A percentile compares a stretch with the other conserved stretches of the same genome.
These are phyloP conservation scores for Penicillium sp. DNA, from an alignment of 2,329 filamentous ascomycete genomes.

Conservation along the genomic window DNA sequence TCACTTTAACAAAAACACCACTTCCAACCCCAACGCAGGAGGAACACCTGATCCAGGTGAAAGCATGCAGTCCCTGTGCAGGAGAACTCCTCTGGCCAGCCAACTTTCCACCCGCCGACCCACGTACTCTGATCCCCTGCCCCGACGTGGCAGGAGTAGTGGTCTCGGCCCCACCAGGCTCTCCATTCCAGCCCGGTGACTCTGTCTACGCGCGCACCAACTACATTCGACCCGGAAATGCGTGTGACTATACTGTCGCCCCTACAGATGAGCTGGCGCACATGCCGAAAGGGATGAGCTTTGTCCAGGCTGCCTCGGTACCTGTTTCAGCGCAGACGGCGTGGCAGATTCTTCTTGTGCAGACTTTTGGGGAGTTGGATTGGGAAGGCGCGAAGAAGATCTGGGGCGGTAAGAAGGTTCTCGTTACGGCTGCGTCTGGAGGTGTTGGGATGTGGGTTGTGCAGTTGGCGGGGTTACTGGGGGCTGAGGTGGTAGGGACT, in stretches of 20 bases:
- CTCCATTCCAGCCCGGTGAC: conserved; percentile 40
- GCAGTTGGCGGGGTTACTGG: conserved; percentile 29
- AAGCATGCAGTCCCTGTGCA: conserved; percentile 42
- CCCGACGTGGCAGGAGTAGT: conserved; percentile 47
- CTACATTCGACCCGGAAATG: conserved; percentile 39
- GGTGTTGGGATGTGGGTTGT: conserved; percentile 48
- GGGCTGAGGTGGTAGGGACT: conserved; percentile 43
- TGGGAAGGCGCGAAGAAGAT: not conserved
- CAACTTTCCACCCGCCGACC: conserved; percentile 25
- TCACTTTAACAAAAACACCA: not conserved
- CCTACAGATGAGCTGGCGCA: conserved; percentile 39
- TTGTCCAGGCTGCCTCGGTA: conserved; percentile 40
- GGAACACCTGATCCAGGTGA: conserved; percentile 45
- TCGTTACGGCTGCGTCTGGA: conserved; percentile 49
- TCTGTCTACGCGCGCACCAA: conserved; percentile 43
- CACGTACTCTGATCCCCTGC: conserved; percentile 39
- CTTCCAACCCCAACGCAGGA: conserved; percentile 14
- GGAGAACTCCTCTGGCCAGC: conserved; percentile 49
- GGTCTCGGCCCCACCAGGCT: conserved; percentile 32
- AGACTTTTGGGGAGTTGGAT: conserved; percentile 34
- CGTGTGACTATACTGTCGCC: conserved; percentile 39
- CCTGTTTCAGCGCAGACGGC: conserved; percentile 46
- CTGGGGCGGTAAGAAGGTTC: conserved; percentile 40
- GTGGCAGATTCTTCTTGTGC: conserved; percentile 48
- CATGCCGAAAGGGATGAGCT: conserved; percentile 37